A percentile compares a stretch with the other conserved stretches of the same genome.
Evolutionary conservation across 2,329 filamentous ascomycete species (phyloP).

Genomic region (Sclerotinia sclerotiorum): DNA sequence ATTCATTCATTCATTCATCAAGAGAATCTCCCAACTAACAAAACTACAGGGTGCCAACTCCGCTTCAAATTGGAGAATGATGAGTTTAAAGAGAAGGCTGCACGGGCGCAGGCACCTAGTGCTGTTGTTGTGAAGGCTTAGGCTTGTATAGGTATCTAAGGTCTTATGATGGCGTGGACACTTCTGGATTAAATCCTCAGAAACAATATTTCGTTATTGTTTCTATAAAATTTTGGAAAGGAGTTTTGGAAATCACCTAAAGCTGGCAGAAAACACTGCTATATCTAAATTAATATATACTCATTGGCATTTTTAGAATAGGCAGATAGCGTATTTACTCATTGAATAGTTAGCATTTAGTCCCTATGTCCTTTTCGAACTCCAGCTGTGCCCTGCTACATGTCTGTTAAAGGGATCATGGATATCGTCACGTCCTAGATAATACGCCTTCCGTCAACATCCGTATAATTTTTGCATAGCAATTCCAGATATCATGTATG

Average conservation of each 20-base stretch:
- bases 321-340: background rate
- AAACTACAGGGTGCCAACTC: slow-evolving; percentile 37
- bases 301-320: background rate
- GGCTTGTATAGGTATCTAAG: background rate
- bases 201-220: too few species aligned
- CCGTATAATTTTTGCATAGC: background rate
- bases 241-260: background rate
- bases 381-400: background rate
- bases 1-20: too few species aligned
- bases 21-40: background rate
- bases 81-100: slow-evolving; percentile 33
- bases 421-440: background rate
- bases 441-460: background rate
- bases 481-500: background rate
- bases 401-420: background rate
- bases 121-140: slow-evolving; percentile 34
- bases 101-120: slow-evolving; percentile 33
- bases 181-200: too few species aligned
- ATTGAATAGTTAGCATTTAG: background rate
- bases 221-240: background rate
- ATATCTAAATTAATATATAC: background rate
- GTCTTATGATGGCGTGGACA: too few species aligned
- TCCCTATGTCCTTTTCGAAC: too few species aligned
- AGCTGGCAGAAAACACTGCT: background rate
- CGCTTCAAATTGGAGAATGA: slow-evolving; percentile 37